Evolutionary conservation across 1,139 yeast genomes (phyloP).

Genomic region (Geotrichum reessii): DNA sequence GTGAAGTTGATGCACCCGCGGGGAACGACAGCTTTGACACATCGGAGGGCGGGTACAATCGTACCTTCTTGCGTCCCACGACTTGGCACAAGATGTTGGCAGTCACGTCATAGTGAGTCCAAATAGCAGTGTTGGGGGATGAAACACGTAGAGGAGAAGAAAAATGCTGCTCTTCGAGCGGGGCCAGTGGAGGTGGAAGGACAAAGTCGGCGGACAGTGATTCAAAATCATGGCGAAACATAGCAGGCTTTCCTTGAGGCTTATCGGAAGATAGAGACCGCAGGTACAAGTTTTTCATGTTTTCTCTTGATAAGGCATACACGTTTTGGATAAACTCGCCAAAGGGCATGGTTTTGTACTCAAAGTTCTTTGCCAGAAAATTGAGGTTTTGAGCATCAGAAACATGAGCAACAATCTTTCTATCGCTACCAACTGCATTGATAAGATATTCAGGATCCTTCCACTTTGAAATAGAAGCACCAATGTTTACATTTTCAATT

Average conservation of each 20-base stretch:
- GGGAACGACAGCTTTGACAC: constrained; percentile 31
- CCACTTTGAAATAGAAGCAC: constrained; percentile 31
- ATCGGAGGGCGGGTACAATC: constrained; percentile 37
- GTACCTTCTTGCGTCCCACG: constrained; percentile 33
- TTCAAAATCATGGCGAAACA: constrained; percentile 33
- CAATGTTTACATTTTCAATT: constrained; percentile 27
- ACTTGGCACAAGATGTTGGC: constrained; percentile 38
- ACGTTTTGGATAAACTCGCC: constrained; percentile 29
- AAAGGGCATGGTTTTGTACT: constrained; percentile 30
- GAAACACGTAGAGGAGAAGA: constrained; percentile 37
- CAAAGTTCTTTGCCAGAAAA: constrained; percentile 35
- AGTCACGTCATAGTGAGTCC: constrained; percentile 39
- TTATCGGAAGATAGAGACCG: constrained; percentile 32
- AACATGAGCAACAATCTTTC: constrained; percentile 32
- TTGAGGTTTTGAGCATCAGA: constrained; percentile 28
- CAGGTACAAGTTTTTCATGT: constrained; percentile 26
- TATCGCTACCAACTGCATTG: constrained; percentile 28
- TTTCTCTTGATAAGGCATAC: constrained; percentile 14
- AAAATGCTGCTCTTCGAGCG: constrained; percentile 26
- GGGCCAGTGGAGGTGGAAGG: constrained; percentile 28
- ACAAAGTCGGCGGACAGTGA: constrained; percentile 31
- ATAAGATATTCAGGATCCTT: constrained; percentile 30
- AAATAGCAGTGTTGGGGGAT: constrained; percentile 34
- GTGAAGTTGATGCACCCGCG: constrained; percentile 35
- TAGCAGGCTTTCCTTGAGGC: constrained; percentile 34